Conservation (phyloP, 106 monocot species). For the Dendrobium officinale region DNA sequence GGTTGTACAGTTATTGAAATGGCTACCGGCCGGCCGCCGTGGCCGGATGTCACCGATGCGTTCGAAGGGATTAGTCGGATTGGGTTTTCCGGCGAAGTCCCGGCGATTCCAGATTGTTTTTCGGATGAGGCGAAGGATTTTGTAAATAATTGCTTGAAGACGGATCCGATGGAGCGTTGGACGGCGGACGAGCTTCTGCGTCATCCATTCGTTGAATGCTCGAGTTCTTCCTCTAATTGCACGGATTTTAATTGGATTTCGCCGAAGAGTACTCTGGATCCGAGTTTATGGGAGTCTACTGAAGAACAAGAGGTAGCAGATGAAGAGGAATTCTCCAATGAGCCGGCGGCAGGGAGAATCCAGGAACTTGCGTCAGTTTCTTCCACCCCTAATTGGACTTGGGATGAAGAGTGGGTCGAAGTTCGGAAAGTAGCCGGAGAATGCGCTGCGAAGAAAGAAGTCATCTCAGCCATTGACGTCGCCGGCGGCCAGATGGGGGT, state of each 20-base stretch:
- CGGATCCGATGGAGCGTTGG: conserved; percentile 12
- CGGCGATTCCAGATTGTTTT: conserved; percentile 25
- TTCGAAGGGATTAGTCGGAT: conserved; percentile 27
- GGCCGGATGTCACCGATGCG: conserved; percentile 18
- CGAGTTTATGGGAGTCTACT: background rate
- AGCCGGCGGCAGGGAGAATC: background rate
- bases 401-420: conserved; percentile 8
- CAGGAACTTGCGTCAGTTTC: background rate
- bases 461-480: background rate
- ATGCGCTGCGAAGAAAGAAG: background rate
- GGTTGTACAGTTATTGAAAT: conserved; percentile 33
- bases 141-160: conserved; percentile 27
- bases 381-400: conserved; percentile 1
- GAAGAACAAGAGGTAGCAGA: background rate
- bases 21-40: conserved; percentile 30
- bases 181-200: conserved; percentile 10
- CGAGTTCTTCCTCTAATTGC: background rate
- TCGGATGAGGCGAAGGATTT: conserved; percentile 39
- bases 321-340: background rate
- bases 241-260: conserved; percentile 4
- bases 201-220: conserved; percentile 9
- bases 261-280: conserved; percentile 13
- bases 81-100: conserved; percentile 24
- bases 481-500: background rate
- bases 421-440: background rate